A percentile compares a stretch with the other conserved stretches of the same genome.
Conservation (phyloP, 2,329 filamentous ascomycete species). For the Bimuria novae-zelandiae region DNA sequence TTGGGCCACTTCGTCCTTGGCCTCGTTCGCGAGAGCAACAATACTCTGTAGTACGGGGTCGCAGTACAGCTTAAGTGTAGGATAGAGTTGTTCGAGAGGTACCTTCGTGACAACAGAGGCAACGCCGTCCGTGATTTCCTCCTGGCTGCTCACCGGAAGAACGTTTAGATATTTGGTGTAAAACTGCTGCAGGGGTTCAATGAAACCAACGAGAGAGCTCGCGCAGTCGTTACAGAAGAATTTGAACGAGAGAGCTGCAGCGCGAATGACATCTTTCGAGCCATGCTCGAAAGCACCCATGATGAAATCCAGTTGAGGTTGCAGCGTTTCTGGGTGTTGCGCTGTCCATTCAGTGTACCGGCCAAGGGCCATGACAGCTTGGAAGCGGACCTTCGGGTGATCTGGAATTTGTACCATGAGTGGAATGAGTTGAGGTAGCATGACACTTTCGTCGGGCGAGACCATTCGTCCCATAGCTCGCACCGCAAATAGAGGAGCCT, state of each 20-base stretch:
- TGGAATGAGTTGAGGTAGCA: constrained; percentile 90
- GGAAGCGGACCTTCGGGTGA: constrained; percentile 97
- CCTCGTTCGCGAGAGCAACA: constrained; percentile 84
- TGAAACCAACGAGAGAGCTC: constrained; percentile 79
- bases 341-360: constrained; percentile 98
- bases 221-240: constrained; percentile 97
- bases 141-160: constrained; percentile 83
- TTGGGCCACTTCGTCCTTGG: constrained; percentile 80
- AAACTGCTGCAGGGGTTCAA: constrained; percentile 85
- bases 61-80: constrained; percentile 87
- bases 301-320: constrained; percentile 93
- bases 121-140: constrained; percentile 95
- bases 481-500: constrained; percentile 93
- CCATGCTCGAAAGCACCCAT: constrained; percentile 88
- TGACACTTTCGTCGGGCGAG: constrained; percentile 80
- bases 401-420: constrained; percentile 91
- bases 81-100: constrained; percentile 77
- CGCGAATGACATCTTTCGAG: constrained; percentile 88
- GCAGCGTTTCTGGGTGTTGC: constrained; percentile 87
- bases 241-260: constrained; percentile 90
- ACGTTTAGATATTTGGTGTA: constrained; percentile 89
- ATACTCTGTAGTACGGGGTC: constrained; percentile 85
- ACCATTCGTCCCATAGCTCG: constrained; percentile 97
- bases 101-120: constrained; percentile 89
- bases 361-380: constrained; percentile 95